Base-by-base conservation (phyloP, 306 rosid species). In the Vigna trinervia region DNA sequence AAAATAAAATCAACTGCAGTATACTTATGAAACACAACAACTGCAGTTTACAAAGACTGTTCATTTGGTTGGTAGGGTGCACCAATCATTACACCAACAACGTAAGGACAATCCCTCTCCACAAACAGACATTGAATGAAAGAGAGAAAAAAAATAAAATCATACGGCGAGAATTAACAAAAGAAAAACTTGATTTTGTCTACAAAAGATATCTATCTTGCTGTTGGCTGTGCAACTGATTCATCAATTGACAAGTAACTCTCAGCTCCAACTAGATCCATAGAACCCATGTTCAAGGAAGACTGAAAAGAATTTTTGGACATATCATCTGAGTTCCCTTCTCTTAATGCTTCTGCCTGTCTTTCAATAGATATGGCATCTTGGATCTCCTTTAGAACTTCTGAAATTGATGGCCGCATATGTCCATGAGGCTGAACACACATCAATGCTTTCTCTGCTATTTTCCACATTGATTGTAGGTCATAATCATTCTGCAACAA, bases 401-500 rank as follows among this genome's bases (percentile, higher is more conserved):
- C 99, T 0, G 99, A 92, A 36, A 95, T 95, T 12, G 97, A 88
- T 9, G 99, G 99, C 63, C 99, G 72, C 97, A 87, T 84, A 59
- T 88, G 83, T 38, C 97, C 99, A 11, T 95, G 96, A 22, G 97
- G 90, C 81, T 88, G 93, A 62, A 92, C 97, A 69, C 99, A 95
- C 97, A 92, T 89, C 89, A 95, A 81, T 8, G 99, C 99, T 85
- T 86, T 95, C 88, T 95, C 99, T 8, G 99, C 99, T 63, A 95
- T 92, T 85, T 95, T 95, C 99, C 99, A 95, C 92, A 95, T 90
- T 9, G 99, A 95, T 74, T 95, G 99, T 39, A 95, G 87, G 77
- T 95, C 96, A 58, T 86, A 95, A 7, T 95, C 90, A 23, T 77
- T 81, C 1, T 15, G 79, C 32, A 95, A 82, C 5, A 87, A 69